Base-by-base conservation (phyloP, 768 basidiomycete genomes). In the Mrakia frigida region DNA sequence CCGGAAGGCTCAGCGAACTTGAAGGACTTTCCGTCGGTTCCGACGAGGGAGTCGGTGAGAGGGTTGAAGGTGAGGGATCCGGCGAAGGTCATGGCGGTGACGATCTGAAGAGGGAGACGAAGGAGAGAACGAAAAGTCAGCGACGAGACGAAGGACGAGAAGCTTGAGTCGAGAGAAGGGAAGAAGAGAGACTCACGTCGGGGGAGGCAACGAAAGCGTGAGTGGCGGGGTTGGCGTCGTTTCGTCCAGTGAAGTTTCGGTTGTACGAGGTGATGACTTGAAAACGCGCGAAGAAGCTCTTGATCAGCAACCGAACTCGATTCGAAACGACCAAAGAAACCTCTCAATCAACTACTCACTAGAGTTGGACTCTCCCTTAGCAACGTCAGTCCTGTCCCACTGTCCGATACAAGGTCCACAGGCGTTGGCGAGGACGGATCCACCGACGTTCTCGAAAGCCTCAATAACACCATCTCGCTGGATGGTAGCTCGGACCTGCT, bases 241-340 rank as follows among this genome's bases (percentile, higher is more conserved):
- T 99, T 83, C 97, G 94, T 76, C 96, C 97, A 80, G 97, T 98
- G 87, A 99, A 99, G 90, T 99, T 99, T 84, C 97, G 95, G 90
- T 99, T 99, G 89, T 99, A 99, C 28, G 95, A 98, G 72, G 96
- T 96, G 85, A 99, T 93, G 87, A 98, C 92, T 93, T 67, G 13
- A 67, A 70, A 6, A 53, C 25, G 14, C 14, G 70, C 74, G 37
- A 25, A 43, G 35, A n/a, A 5, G 39, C 35, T 9, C 35, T 23
- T 68, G 39, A 14, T 39, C 41, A 41, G 41, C 25, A 28, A 13
- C 9, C 52, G 0, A 25, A n/a, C n/a, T 28, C 25, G 6, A 9
- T 7, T 56, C 28, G 25, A n/a, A 18, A 28, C 13, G 25, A 2
- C 3, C 1, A n/a, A 9, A 10, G 23, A 25, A 52, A 10, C n/a